Percentiles rank a stretch among this genome's conserved stretches.
These are phyloP conservation scores for Nicotiana obtusifolia DNA, from an alignment of 257 asterid genomes.

Conservation along the genomic window DNA sequence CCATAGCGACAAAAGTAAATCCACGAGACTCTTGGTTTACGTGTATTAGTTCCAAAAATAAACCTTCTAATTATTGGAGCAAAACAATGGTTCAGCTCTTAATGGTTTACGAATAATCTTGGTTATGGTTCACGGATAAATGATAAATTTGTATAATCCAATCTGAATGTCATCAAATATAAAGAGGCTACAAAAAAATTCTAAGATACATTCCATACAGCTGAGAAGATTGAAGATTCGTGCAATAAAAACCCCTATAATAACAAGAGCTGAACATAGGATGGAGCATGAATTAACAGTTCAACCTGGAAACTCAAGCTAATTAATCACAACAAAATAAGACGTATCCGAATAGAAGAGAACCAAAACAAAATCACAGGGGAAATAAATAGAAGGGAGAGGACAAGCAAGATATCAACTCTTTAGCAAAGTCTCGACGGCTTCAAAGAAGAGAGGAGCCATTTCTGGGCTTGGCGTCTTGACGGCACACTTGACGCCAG, in stretches of 20 bases:
- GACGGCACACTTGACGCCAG: slow-evolving; percentile 90
- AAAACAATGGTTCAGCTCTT: not conserved
- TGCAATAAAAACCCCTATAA: not conserved
- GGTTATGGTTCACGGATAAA: not conserved
- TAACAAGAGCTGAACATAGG: not conserved
- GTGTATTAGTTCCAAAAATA: not conserved
- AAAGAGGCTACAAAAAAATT: not conserved
- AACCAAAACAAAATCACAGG: slow-evolving; percentile 18
- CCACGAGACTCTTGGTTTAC: no score
- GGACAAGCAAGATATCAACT: slow-evolving; percentile 23
- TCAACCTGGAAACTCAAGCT: slow-evolving; percentile 5
- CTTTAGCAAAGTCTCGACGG: slow-evolving; percentile 57
- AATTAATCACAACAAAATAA: slow-evolving; percentile 4
- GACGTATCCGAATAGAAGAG: not conserved
- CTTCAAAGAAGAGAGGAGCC: slow-evolving; percentile 89
- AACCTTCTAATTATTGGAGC: not conserved
- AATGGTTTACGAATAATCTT: not conserved
- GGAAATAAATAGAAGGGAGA: not conserved
- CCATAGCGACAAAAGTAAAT: no score
- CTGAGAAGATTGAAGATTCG: not conserved
- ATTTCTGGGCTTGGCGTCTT: slow-evolving; percentile 84
- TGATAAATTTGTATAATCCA: not conserved
- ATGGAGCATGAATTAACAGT: slow-evolving; percentile 6
- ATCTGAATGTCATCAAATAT: not conserved
- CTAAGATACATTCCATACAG: not conserved